Conservation (phyloP, 2,329 filamentous ascomycete genomes). For the Fusarium sp. region DNA sequence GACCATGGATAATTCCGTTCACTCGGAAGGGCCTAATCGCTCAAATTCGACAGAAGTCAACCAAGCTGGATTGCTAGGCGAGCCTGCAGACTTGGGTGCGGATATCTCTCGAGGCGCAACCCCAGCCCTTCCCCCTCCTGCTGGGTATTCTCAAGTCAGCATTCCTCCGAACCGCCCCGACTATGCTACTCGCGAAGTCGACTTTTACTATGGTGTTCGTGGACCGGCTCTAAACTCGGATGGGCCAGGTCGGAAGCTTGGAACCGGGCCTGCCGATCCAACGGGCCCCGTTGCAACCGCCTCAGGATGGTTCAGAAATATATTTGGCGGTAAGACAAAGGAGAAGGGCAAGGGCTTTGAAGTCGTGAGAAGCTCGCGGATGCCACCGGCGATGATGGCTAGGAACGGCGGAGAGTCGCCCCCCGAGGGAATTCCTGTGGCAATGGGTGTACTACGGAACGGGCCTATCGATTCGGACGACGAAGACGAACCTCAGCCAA, state of each 20-base stretch:
- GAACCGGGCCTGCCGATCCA: conserved; percentile 94
- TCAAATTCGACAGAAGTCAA: conserved; percentile 50
- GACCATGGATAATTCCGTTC: conserved; percentile 59
- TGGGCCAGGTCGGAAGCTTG: conserved; percentile 82
- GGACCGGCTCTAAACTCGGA: conserved; percentile 88
- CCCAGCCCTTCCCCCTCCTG: conserved; percentile 53
- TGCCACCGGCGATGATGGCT: conserved; percentile 78
- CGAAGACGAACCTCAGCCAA: conserved; percentile 53
- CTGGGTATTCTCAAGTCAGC: conserved; percentile 48
- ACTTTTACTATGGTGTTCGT: conserved; percentile 95
- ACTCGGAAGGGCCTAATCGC: conserved; percentile 48
- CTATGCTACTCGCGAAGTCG: conserved; percentile 92
- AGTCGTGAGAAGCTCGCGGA: conserved; percentile 89
- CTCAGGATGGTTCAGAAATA: conserved; percentile 84
- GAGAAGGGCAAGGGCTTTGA: conserved; percentile 98
- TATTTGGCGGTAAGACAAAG: conserved; percentile 87
- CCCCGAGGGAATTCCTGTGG: conserved; percentile 73
- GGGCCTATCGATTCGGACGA: conserved; percentile 74
- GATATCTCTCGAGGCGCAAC: conserved; percentile 58
- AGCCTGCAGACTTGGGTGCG: conserved; percentile 55
- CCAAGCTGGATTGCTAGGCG: conserved; percentile 50
- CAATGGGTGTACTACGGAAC: conserved; percentile 68
- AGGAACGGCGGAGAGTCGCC: conserved; percentile 72
- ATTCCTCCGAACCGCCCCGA: conserved; percentile 74
- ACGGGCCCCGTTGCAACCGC: conserved; percentile 91